phyloP scores from a whole-genome alignment of 345 rosid genomes.

The Euphorbia peplus region DNA sequence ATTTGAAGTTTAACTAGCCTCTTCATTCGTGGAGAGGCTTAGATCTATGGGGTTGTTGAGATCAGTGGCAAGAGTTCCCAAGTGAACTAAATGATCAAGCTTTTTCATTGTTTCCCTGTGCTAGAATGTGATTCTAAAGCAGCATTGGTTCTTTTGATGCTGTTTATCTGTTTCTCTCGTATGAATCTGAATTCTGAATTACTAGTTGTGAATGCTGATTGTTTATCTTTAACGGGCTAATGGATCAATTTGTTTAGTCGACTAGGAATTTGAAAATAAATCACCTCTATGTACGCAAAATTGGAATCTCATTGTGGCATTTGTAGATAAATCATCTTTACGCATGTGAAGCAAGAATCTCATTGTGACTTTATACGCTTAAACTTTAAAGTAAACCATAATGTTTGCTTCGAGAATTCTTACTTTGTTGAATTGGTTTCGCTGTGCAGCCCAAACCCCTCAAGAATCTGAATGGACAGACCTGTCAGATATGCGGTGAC shows the following conservation, averaged over 20 bases:
- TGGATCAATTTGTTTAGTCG: not conserved
- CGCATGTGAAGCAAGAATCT: not conserved
- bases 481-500: slow-evolving; percentile 97
- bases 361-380: not conserved
- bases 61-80: not conserved
- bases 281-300: not conserved
- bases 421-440: slow-evolving; percentile 19
- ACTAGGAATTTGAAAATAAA: not conserved
- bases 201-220: slow-evolving; percentile 4
- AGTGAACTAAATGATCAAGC: not conserved
- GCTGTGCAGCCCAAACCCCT: slow-evolving; percentile 79
- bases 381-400: not conserved
- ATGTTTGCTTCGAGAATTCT: not conserved
- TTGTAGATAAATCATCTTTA: not conserved
- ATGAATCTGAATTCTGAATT: not conserved
- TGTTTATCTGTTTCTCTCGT: not conserved
- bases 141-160: not conserved
- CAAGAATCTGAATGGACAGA: slow-evolving; percentile 67
- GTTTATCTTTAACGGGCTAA: not conserved
- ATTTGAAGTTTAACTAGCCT: not conserved
- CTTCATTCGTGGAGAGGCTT: not conserved
- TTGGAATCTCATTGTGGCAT: not conserved
- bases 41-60: not conserved
- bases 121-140: not conserved
- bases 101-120: not conserved